Evolutionary conservation across 2,329 filamentous ascomycete genomes (phyloP), one percentile per base, ranked within the genome.

Genomic region (Didymella pomorum): DNA sequence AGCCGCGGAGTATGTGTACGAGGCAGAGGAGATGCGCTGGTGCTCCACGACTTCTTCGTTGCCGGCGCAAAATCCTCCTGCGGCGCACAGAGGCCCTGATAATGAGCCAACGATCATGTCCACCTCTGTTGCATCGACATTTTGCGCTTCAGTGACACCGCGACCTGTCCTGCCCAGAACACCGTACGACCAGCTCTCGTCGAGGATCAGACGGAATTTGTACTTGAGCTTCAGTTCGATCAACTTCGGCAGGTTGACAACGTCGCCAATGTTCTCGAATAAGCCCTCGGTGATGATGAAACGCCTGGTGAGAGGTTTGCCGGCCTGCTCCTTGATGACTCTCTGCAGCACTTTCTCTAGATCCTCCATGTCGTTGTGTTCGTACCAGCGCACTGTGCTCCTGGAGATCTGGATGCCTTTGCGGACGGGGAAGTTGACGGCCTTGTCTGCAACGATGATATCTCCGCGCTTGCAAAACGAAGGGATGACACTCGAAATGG

Each of bases 81-180:
- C 94, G 10, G 92, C 93, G 72, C 94, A 95, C 35, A 99, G 84
- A 16, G 93, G 90, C 2, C 95, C 94, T 12, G 94, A 89, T 44
- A 99, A 86, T 33, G 92, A 96, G 42, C 96, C 95, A 51, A 98
- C 86, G 66, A 99, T 94, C 93, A 99, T 97, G 80, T 99, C 95
- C 48, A 99, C 89, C 73, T 96, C 91, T 10, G 89, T 87, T 0
- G 94, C 88, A 75, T 98, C 95, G 18, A 99, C 94, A 69, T 98
- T 97, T 74, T 98, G 95, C 6, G 94, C 92, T 80, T 99, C 96
- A 0, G 95, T 98, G 37, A 98, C 83, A 58, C 95, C 95, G 51
- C 93, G 89, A 20, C 95, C 96, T 25, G 92, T 97, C 61, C 93
- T 86, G 46, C 95, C 95, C 5, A 99, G 85, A 18, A 98, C 91